These are phyloP conservation scores for Murraya paniculata DNA, from an alignment of 345 rosid genomes.

Conservation along the genomic window DNA sequence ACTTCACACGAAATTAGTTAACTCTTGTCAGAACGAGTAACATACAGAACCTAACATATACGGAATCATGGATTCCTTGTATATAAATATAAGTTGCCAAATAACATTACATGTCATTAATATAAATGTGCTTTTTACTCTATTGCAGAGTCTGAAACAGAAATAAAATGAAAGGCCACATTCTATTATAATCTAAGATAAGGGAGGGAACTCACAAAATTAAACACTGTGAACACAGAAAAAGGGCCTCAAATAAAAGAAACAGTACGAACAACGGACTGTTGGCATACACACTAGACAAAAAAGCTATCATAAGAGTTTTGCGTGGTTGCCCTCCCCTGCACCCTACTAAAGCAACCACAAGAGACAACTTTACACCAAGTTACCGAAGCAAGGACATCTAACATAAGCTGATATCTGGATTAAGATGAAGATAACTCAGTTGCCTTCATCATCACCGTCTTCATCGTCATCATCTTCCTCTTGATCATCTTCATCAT, in stretches of 20 bases:
- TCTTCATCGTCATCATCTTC: slow-evolving; percentile 30
- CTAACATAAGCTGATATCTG: background rate
- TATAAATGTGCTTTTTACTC: background rate
- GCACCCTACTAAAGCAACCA: slow-evolving; percentile 26
- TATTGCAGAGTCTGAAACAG: background rate
- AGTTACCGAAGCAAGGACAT: slow-evolving; percentile 17
- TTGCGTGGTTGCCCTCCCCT: slow-evolving; percentile 20
- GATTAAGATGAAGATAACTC: background rate
- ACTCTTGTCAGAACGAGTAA: background rate
- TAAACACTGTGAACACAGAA: background rate
- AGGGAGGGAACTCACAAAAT: slow-evolving; percentile 20
- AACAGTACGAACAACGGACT: slow-evolving; percentile 15
- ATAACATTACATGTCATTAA: slow-evolving; percentile 12
- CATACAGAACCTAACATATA: background rate
- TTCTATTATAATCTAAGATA: slow-evolving; percentile 15
- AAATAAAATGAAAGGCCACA: slow-evolving; percentile 3
- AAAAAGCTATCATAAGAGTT: slow-evolving; percentile 19
- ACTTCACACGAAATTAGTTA: background rate
- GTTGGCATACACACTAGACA: slow-evolving; percentile 21
- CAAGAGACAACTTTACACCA: slow-evolving; percentile 38
- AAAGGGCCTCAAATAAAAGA: slow-evolving; percentile 10
- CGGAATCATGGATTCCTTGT: background rate
- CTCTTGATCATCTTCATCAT: slow-evolving; percentile 49
- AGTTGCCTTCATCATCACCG: slow-evolving; percentile 30
- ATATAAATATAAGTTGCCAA: background rate